Base-by-base conservation (phyloP, 108 stramenopile species). In the Cylindrotheca fusiformis region DNA sequence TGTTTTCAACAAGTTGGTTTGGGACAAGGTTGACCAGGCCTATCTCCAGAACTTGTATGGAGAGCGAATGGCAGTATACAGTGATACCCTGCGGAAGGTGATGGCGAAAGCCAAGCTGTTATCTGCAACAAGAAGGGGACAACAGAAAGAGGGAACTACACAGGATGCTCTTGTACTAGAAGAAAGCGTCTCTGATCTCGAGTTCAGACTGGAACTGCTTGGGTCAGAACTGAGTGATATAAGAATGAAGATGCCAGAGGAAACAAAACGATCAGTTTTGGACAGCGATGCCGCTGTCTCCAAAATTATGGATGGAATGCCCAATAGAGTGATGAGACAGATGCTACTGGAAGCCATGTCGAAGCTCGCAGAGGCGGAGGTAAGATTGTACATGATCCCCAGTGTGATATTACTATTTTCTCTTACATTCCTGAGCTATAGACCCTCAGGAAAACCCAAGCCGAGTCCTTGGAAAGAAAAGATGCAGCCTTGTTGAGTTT, bases 161-260 rank as follows among this genome's bases (percentile, higher is more conserved):
- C 48, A 71, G 24, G 48, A 55, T 6, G 54, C 31, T 1, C 30
- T 32, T 23, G 80, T 89, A 21, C 60, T 54, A 1, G 58, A 74
- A 50, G 66, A 79, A 68, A 79, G 29, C 28, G 56, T 94, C 17
- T 79, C 82, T 31, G 83, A 89, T 17, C 55, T 85, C 27, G 89
- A 94, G 58, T 53, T 94, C 52, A 87, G 84, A 58, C 50, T 90
- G n/a, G 93, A 94, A 62, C 48, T 94, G 6, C 65, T 94, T 6
- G 84, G 84, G 4, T 63, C 55, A 26, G 89, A 90, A 54, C 41
- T 94, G 44, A 79, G 91, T 45, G 64, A 83, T 17, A 47, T 93
- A 52, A 32, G 71, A 33, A 19, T 32, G 2, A 67, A 77, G 49
- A 55, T 73, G 56, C 75, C 83, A 1, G 57, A 54, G 55, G 72